Conservation (phyloP, 1,284 basidiomycete genomes). For the Papiliotrema nemorosa region DNA sequence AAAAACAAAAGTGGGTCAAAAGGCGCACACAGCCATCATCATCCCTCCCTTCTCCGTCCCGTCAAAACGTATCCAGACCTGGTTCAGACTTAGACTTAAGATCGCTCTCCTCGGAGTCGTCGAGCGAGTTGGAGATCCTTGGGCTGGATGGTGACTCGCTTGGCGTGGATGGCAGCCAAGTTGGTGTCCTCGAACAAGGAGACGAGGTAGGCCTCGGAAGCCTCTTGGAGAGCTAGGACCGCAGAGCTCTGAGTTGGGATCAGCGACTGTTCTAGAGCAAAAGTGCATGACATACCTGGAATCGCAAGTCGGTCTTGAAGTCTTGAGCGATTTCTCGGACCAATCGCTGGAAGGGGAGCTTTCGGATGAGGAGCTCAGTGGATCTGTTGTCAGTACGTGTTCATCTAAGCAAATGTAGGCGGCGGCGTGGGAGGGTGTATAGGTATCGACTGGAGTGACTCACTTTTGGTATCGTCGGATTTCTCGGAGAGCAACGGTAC, state of each 20-base stretch:
- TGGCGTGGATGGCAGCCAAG: slow-evolving; percentile 54
- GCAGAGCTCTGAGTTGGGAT: slow-evolving; percentile 50
- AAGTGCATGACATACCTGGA: no score
- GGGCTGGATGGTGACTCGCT: slow-evolving; percentile 60
- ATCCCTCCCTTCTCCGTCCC: no score
- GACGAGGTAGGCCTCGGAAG: slow-evolving; percentile 61
- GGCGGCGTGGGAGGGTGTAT: no score
- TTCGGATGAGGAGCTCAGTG: slow-evolving; percentile 55
- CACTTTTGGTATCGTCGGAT: slow-evolving; percentile 56
- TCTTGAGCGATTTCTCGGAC: slow-evolving; percentile 83
- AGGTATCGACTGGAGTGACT: no score
- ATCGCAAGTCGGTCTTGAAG: slow-evolving; percentile 57
- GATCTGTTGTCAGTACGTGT: slow-evolving; percentile 26
- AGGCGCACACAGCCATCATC: not conserved
- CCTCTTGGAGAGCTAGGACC: slow-evolving; percentile 69
- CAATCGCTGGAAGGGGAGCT: slow-evolving; percentile 57
- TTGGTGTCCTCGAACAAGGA: slow-evolving; percentile 41
- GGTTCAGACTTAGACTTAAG: slow-evolving; percentile 16
- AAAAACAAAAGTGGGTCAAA: slow-evolving; percentile 8
- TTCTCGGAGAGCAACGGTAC: slow-evolving; percentile 57
- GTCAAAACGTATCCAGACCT: no score
- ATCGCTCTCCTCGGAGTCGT: slow-evolving; percentile 58
- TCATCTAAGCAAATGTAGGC: no score
- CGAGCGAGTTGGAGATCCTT: slow-evolving; percentile 66
- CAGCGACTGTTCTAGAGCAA: no score